Base-by-base conservation (phyloP, 2,329 filamentous ascomycete species). In the Trichophyton schoenleinii region DNA sequence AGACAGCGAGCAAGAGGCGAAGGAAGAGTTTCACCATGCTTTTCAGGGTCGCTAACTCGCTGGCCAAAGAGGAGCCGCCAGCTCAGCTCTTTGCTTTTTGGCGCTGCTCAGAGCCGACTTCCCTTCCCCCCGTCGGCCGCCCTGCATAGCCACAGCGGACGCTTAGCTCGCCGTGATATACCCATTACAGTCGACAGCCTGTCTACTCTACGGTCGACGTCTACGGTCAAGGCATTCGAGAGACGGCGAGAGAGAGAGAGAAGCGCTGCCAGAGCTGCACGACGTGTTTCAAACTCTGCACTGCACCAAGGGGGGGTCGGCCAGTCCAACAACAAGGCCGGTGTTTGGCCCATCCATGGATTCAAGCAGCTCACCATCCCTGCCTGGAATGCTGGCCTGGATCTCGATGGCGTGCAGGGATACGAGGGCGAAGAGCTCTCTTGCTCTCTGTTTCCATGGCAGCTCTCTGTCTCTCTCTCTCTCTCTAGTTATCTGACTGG, bases 271-370 rank as follows among this genome's bases (percentile, higher is more conserved):
- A n/a, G 18, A 20, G 42, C 13, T 46, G 44, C 44, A 48, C 3
- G 46, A 49, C 49, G 49, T 55, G 49, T 55, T 55, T 55, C 49
- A 55, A 49, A 49, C 46, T 28, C 46, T 49, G 46, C 46, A 49
- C 20, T 11, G 34, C 4, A 31, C 28, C 28, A 28, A 5, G 28
- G 28, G 3, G 20, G 1, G 1, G 22, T 25, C 3, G 1, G 11
- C 25, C 44, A 22, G 2, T 22, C 20, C 46, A 22, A 22, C 41
- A 44, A 18, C 28, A n/a, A 49, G 11, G 3, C 25, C 5, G 46
- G 13, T 49, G 20, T 20, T 11, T 25, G 46, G 46, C 46, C 11
- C 6, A 4, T 13, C 20, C 46, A 49, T 49, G 41, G 41, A 42
- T 44, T 44, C n/a, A 18, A 44, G 15, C 4, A 44, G 15, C 34